Evolutionary conservation across 768 basidiomycete genomes (phyloP), one percentile per base, ranked within the genome.

Genomic region (Rhizopogon salebrosus): DNA sequence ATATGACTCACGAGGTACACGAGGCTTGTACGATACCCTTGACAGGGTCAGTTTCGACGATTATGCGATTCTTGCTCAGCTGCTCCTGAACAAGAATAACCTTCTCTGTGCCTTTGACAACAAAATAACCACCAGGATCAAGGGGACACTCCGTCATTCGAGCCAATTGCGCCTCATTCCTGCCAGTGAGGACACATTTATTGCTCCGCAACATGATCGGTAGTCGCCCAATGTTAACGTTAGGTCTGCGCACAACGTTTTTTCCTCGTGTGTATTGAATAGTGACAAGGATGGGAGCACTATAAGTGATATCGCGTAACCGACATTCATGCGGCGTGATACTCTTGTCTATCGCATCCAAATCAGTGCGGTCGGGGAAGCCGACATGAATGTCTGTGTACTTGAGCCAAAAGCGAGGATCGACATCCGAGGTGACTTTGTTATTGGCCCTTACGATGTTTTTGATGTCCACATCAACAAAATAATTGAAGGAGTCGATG

Each of bases 31-130:
- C 94, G 36, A 87, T 74, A 5, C 90, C 91, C 70, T 98, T 98
- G 38, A 84, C 84, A 20, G 79, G 71, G 69, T 98, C 97, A 6
- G 87, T 89, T 74, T 98, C 97, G 56, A 99, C 97, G 59, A 99
- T 98, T 65, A 99, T 99, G 38, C 97, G 83, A 69, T 99, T 98
- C 78, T 98, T 98, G 78, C 92, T 95, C 64, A 98, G 72, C 72
- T 99, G 97, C 67, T 98, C 97, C 69, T 99, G 97, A 6, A 99
- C 95, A 56, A 99, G 76, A 60, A 99, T 99, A 61, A 99, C 97
- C 72, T 98, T 99, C 72, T 99, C 95, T 39, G 95, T 99, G 35
- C 95, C 95, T 71, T 95, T 98, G 48, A 99, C 97, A 54, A 99
- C 88, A 69, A 99, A 99, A 67, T 98, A 98, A 3, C 97, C 97